Evolutionary conservation across 371 early-diverging fungal species (phyloP).

Genomic region (Actinomortierella ambigua): DNA sequence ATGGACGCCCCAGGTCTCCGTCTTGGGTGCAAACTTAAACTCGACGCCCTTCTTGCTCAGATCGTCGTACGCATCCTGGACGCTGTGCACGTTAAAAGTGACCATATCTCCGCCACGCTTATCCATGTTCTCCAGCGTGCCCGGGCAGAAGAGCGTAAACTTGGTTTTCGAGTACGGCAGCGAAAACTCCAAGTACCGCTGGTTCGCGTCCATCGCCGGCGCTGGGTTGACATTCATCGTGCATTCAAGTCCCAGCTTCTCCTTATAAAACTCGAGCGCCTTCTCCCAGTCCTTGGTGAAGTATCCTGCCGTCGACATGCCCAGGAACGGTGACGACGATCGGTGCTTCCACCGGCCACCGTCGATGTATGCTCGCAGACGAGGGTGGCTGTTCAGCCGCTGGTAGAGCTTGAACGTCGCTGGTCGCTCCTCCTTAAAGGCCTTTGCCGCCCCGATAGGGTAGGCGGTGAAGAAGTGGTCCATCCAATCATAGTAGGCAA

Average conservation of each 20-base stretch:
- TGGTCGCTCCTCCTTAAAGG: constrained; percentile 24
- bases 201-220: constrained; percentile 2
- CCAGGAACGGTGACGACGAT: constrained; percentile 14
- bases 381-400: constrained; percentile 27
- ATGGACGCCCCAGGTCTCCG: constrained; percentile 31
- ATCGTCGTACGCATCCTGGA: constrained; percentile 20
- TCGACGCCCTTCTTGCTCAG: constrained; percentile 38
- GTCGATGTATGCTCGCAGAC: constrained; percentile 30
- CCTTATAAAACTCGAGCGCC: constrained; percentile 34
- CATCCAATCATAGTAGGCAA: constrained; percentile 35
- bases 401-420: constrained; percentile 22
- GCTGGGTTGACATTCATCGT: constrained; percentile 16
- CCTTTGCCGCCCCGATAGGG: constrained; percentile 1
- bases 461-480: constrained; percentile 16
- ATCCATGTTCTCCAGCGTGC: neutral
- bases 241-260: constrained; percentile 20
- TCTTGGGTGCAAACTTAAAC: constrained; percentile 24
- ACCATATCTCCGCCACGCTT: constrained; percentile 6
- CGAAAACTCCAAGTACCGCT: constrained; percentile 22
- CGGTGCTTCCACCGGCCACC: constrained; percentile 43
- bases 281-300: constrained; percentile 18
- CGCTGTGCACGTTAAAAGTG: constrained; percentile 14
- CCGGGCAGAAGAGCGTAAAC: constrained; percentile 22
- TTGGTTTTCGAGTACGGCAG: constrained; percentile 18
- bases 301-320: constrained; percentile 27